Base-by-base conservation (phyloP, 345 rosid genomes). In the Cardiospermum halicacabum region DNA sequence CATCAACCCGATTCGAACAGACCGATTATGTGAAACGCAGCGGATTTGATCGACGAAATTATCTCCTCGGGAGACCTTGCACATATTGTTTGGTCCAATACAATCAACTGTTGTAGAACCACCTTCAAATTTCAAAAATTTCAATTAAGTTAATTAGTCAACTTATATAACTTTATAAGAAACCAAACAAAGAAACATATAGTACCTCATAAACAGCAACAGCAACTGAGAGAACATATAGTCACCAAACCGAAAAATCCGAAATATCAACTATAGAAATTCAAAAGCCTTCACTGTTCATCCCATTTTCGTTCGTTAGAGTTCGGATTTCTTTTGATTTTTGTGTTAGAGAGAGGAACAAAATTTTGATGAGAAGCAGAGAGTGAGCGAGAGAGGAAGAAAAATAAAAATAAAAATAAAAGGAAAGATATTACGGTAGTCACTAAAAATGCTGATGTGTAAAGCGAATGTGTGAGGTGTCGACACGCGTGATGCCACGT, bases 1-100 rank as follows among this genome's bases (percentile, higher is more conserved):
- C 74, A 77, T 81, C 73, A 75, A 72, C 78, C 84, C 68, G 84
- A 77, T 74, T 77, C 74, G 39, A 66, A 74, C 61, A 67, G 67
- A 68, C 74, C 72, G 34, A 73, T 30, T 42, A 68, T 47, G 19
- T 54, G 59, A 42, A 60, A 64, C 43, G 71, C 58, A 21, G 36
- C 48, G 13, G 69, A 72, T 56, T 15, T 18, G 63, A 16, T 63
- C 0, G 13, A 49, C 22, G 37, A 69, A 40, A 71, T 53, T 65
- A 67, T 48, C 56, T 70, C 66, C 63, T 62, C n/a, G 48, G 67
- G 53, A 67, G n/a, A 58, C 69, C 39, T 65, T 66, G 77, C 77
- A 60, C 77, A 66, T 72, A 66, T 64, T 48, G 53, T 67, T 39
- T 62, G 63, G 45, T 71, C 34, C 66, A 64, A 65, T 69, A 59